These are phyloP conservation scores for Eucalyptus microcorys DNA, from an alignment of 345 rosid species.

Conservation along the genomic window DNA sequence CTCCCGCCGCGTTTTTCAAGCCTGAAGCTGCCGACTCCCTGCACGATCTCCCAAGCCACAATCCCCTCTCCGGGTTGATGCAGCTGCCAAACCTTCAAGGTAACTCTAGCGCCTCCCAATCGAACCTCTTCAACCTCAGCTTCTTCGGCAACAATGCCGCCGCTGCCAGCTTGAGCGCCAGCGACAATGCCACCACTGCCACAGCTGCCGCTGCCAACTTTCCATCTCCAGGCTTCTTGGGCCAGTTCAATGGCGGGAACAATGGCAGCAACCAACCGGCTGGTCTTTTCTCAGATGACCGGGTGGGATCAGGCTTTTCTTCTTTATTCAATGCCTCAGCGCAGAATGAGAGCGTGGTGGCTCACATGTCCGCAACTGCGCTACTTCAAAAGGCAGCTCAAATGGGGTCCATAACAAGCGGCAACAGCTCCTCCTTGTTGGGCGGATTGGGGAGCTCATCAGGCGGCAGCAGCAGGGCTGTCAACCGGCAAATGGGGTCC, in stretches of 20 bases:
- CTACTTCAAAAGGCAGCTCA: slow-evolving; percentile 86
- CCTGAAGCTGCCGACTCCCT: slow-evolving; percentile 14
- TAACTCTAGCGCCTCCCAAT: background rate
- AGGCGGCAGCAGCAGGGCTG: slow-evolving; percentile 1
- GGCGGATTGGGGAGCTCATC: slow-evolving; percentile 41
- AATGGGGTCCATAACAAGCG: slow-evolving; percentile 59
- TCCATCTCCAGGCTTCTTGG: slow-evolving; percentile 4
- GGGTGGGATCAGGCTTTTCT: slow-evolving; percentile 16
- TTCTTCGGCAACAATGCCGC: slow-evolving; percentile 29
- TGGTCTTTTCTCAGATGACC: slow-evolving; percentile 10
- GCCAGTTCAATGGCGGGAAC: slow-evolving; percentile 4
- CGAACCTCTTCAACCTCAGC: slow-evolving; percentile 45
- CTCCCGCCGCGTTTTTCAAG: slow-evolving; percentile 23
- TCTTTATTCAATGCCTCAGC: slow-evolving; percentile 25
- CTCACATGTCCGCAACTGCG: slow-evolving; percentile 71
- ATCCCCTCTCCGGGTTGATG: slow-evolving; percentile 31
- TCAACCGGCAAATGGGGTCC: background rate
- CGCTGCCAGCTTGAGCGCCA: slow-evolving; percentile 5
- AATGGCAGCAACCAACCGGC: background rate
- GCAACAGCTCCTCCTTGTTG: slow-evolving; percentile 27
- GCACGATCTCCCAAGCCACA: slow-evolving; percentile 25
- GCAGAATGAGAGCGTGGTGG: slow-evolving; percentile 23
- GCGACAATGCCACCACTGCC: background rate
- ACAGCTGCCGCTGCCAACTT: background rate
- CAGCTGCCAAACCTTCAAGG: slow-evolving; percentile 37